Evolutionary conservation across 2,329 filamentous ascomycete species (phyloP).

Genomic region (Colletotrichum tamarilloi): DNA sequence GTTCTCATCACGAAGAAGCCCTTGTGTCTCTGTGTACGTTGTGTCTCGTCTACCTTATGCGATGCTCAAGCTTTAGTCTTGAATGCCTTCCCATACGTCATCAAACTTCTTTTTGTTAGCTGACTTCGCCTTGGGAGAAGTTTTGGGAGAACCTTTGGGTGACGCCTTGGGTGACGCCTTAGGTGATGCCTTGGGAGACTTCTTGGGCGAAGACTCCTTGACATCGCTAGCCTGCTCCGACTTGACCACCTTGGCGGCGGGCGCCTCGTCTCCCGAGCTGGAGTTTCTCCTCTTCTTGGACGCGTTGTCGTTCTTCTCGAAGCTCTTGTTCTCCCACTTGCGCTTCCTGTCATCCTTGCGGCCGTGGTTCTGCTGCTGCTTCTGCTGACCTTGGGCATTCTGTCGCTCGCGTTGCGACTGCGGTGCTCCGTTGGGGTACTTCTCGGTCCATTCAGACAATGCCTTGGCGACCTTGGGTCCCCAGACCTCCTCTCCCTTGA

Average conservation of each 20-base stretch:
- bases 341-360: slow-evolving; percentile 36
- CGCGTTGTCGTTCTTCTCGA: slow-evolving; percentile 12
- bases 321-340: slow-evolving; percentile 27
- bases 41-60: not conserved
- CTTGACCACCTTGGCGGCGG: slow-evolving; percentile 18
- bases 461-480: slow-evolving; percentile 73
- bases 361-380: slow-evolving; percentile 24
- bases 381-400: slow-evolving; percentile 18
- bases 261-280: slow-evolving; percentile 33
- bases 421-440: slow-evolving; percentile 39
- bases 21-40: not conserved
- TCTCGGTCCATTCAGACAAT: slow-evolving; percentile 54
- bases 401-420: slow-evolving; percentile 36
- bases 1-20: not conserved
- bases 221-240: not conserved
- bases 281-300: slow-evolving; percentile 33
- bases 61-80: slow-evolving; percentile 8
- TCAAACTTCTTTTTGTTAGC: slow-evolving; percentile 14
- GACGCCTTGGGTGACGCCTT: slow-evolving; percentile 21
- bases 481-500: slow-evolving; percentile 84
- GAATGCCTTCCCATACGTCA: not conserved
- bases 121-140: slow-evolving; percentile 23
- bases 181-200: slow-evolving; percentile 11
- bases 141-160: slow-evolving; percentile 14
- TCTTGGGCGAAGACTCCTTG: slow-evolving; percentile 15